These are phyloP conservation scores for Avena eriantha DNA, from an alignment of 176 grass and related monocot species.

Conservation along the genomic window DNA sequence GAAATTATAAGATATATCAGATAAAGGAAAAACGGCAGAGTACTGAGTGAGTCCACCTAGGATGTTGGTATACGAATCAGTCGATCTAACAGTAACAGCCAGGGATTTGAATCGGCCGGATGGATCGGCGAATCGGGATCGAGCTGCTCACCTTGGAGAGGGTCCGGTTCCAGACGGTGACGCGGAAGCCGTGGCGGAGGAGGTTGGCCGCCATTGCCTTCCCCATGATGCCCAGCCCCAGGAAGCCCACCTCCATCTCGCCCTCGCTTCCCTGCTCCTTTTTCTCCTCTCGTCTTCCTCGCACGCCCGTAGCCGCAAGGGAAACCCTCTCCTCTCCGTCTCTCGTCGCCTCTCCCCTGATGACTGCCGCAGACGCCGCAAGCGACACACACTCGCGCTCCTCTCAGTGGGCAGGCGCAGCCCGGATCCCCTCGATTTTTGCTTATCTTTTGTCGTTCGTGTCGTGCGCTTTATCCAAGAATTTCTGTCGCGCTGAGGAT, in stretches of 20 bases:
- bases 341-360: background rate
- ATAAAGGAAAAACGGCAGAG: background rate
- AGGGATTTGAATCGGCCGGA: background rate
- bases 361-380: background rate
- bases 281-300: background rate
- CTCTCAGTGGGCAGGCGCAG: background rate
- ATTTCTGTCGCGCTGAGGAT: background rate
- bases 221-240: slow-evolving; percentile 95
- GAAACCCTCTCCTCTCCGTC: background rate
- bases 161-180: slow-evolving; percentile 99
- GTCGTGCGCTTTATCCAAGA: background rate
- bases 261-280: background rate
- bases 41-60: background rate
- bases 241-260: slow-evolving; percentile 92
- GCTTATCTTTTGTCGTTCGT: background rate
- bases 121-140: background rate
- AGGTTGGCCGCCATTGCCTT: slow-evolving; percentile 94
- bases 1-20: background rate
- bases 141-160: slow-evolving; percentile 61
- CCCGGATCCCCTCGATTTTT: slow-evolving; percentile 41
- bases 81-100: background rate
- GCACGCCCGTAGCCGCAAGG: background rate
- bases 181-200: slow-evolving; percentile 76
- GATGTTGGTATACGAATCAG: background rate
- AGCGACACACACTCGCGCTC: background rate